Evolutionary conservation across 2,329 filamentous ascomycete genomes (phyloP).

Genomic region (Epichloe coenophiala): DNA sequence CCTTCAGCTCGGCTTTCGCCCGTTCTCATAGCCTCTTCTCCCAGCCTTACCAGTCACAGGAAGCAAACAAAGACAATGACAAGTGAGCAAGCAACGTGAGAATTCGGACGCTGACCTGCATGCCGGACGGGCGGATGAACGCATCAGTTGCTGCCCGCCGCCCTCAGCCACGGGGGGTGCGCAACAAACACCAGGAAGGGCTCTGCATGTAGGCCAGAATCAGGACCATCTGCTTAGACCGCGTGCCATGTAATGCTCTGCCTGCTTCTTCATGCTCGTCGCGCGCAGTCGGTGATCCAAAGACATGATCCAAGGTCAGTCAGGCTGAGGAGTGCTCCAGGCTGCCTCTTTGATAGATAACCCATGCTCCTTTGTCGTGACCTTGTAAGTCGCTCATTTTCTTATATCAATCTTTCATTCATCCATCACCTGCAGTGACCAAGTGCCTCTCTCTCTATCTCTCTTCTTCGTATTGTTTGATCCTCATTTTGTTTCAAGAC

Average conservation of each 20-base stretch:
- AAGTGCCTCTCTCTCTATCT: slow-evolving; percentile 1
- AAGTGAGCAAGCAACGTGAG: neutral
- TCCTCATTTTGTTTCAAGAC: neutral
- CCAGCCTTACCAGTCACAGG: neutral
- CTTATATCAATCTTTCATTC: slow-evolving; percentile 1
- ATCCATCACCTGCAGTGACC: slow-evolving; percentile 4
- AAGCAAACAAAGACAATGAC: neutral
- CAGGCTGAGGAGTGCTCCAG: neutral
- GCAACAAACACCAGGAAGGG: neutral
- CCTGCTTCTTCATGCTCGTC: slow-evolving; percentile 2
- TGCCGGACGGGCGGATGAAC: neutral
- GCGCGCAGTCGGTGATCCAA: neutral
- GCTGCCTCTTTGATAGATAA: neutral
- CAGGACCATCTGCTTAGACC: slow-evolving; percentile 5
- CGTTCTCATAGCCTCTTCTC: neutral
- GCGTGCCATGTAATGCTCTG: slow-evolving; percentile 4
- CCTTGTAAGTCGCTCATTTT: neutral
- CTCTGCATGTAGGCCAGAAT: neutral
- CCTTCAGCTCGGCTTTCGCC: neutral
- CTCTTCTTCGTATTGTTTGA: neutral
- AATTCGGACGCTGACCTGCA: neutral
- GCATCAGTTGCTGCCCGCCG: neutral
- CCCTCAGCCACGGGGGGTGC: slow-evolving; percentile 2
- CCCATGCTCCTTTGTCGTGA: slow-evolving; percentile 7
- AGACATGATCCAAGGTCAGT: neutral